These are phyloP conservation scores for Avicennia marina DNA, from an alignment of 257 asterid species.

Conservation along the genomic window DNA sequence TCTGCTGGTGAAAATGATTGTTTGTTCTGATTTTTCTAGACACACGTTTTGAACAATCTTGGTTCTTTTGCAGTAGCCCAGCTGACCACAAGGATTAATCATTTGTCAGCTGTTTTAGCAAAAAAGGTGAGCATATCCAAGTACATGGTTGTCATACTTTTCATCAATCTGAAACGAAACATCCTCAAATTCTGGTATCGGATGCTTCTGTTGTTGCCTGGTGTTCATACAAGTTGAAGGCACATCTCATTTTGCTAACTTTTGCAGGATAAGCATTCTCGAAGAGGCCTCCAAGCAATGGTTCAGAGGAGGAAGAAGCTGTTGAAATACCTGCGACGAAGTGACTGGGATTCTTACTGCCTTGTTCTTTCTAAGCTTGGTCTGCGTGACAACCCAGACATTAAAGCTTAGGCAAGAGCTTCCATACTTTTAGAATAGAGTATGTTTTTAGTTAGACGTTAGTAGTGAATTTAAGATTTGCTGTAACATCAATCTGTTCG, in stretches of 20 bases:
- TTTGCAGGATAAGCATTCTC: conserved; percentile 84
- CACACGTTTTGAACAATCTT: not conserved
- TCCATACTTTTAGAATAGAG: no score
- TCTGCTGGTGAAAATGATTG: no score
- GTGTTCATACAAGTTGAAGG: not conserved
- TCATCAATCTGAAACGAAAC: no score
- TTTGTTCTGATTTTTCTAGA: not conserved
- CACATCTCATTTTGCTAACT: not conserved
- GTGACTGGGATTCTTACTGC: conserved; percentile 82
- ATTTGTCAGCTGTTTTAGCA: conserved; percentile 49
- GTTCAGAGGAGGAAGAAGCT: conserved; percentile 73
- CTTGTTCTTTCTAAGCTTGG: conserved; percentile 73
- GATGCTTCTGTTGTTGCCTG: not conserved
- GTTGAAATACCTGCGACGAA: conserved; percentile 64
- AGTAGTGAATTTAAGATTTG: no score
- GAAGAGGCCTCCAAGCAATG: conserved; percentile 68
- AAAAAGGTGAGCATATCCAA: conserved; percentile 80
- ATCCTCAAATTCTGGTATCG: no score
- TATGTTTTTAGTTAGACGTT: no score
- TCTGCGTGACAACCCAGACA: conserved; percentile 63
- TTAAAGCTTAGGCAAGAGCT: conserved; percentile 45
- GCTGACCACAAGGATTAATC: conserved; percentile 80
- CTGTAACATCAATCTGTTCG: no score
- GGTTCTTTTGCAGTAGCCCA: conserved; percentile 64
- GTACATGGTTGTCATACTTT: no score